A percentile compares a stretch with the other conserved stretches of the same genome.
Conservation (phyloP, 2,329 filamentous ascomycete genomes). For the Calonectria pauciramosa region DNA sequence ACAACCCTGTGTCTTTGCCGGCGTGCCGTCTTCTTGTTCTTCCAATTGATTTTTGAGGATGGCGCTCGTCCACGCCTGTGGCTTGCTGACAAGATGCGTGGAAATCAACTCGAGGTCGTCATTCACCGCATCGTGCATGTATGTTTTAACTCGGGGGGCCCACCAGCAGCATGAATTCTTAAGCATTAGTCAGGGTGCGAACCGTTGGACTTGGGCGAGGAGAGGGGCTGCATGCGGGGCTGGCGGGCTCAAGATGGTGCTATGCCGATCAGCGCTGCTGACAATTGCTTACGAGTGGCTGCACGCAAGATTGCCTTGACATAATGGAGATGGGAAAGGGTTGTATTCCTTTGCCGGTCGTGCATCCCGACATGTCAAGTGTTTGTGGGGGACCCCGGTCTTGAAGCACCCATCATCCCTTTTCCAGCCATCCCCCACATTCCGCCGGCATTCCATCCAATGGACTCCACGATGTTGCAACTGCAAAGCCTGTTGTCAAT, state of each 20-base stretch:
- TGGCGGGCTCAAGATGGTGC: background rate
- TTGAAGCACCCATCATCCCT: background rate
- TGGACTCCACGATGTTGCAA: background rate
- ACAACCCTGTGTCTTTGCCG: background rate
- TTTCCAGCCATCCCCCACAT: background rate
- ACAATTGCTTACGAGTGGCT: conserved; percentile 13
- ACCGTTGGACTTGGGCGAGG: background rate
- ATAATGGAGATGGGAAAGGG: background rate
- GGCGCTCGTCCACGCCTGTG: too few relatives aligned
- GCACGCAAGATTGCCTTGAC: background rate
- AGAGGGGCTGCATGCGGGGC: background rate
- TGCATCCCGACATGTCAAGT: background rate
- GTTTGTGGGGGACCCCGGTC: background rate
- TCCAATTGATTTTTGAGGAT: background rate
- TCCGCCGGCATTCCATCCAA: background rate
- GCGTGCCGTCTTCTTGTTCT: background rate
- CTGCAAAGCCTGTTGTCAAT: background rate
- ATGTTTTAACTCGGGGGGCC: background rate
- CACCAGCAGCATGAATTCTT: conserved; percentile 6
- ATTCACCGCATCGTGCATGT: background rate
- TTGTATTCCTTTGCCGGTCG: background rate
- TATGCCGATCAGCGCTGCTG: background rate
- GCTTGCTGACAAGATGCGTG: background rate
- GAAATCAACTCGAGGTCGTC: background rate
- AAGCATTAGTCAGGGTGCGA: background rate